phyloP scores from a whole-genome alignment of 768 basidiomycete genomes.

The Amanita polypyramis region DNA sequence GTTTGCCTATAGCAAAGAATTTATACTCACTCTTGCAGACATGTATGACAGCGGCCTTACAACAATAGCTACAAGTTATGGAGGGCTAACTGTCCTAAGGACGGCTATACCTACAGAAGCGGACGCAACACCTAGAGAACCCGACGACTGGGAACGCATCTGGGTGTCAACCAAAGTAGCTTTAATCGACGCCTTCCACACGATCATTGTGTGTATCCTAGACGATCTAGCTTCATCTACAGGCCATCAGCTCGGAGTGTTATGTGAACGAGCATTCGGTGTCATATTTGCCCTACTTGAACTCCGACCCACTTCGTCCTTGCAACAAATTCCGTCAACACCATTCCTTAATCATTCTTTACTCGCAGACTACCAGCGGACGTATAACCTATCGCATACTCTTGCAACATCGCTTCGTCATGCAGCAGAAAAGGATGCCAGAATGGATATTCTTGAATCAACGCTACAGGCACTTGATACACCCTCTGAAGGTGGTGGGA shows the following conservation, averaged over 20 bases:
- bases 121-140: constrained; percentile 16
- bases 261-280: constrained; percentile 46
- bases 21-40: constrained; percentile 45
- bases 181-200: constrained; percentile 59
- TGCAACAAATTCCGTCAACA: constrained; percentile 17
- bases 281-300: constrained; percentile 51
- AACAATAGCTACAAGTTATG: constrained; percentile 47
- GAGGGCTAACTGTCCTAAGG: constrained; percentile 30
- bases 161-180: constrained; percentile 70
- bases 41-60: constrained; percentile 52
- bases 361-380: constrained; percentile 61
- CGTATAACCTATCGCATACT: constrained; percentile 46
- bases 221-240: constrained; percentile 34
- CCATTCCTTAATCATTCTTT: constrained; percentile 63
- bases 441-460: constrained; percentile 46
- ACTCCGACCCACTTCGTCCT: constrained; percentile 23
- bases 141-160: constrained; percentile 60
- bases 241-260: constrained; percentile 30
- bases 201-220: constrained; percentile 40
- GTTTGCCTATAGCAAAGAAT: constrained; percentile 41
- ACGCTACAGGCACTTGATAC: constrained; percentile 32
- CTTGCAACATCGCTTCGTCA: constrained; percentile 34
- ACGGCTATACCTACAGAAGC: constrained; percentile 4
- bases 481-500: constrained; percentile 10
- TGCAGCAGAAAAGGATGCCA: constrained; percentile 43